phyloP scores from a whole-genome alignment of 1,284 basidiomycete genomes.

The Leccinum cinnamomeum region DNA sequence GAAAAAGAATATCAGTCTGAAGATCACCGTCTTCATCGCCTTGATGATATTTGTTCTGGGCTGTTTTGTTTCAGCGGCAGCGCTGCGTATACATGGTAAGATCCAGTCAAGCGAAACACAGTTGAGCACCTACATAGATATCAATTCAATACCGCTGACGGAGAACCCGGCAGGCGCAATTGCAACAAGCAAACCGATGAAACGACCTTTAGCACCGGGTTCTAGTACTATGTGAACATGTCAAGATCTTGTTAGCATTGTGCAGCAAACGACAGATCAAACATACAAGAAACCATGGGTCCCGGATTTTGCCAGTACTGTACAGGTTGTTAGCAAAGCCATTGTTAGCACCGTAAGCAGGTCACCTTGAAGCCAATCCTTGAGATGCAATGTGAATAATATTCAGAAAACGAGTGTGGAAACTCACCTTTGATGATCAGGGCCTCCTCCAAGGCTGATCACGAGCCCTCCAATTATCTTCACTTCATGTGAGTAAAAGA shows the following conservation, averaged over 20 bases:
- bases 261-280: slow-evolving; percentile 1
- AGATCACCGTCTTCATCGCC: slow-evolving; percentile 81
- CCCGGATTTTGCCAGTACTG: slow-evolving; percentile 27
- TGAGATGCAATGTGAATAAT: slow-evolving; percentile 52
- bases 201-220: slow-evolving; percentile 42
- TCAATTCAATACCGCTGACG: slow-evolving; percentile 82
- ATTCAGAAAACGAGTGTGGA: slow-evolving; percentile 42
- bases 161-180: slow-evolving; percentile 83
- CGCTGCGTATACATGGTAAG: slow-evolving; percentile 36
- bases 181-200: slow-evolving; percentile 65
- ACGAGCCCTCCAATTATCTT: slow-evolving; percentile 58
- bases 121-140: slow-evolving; percentile 57
- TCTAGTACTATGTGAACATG: slow-evolving; percentile 32
- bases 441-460: slow-evolving; percentile 56
- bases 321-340: neutral
- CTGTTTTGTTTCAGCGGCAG: slow-evolving; percentile 74
- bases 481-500: slow-evolving; percentile 56
- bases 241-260: slow-evolving; percentile 45
- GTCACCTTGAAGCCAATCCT: slow-evolving; percentile 36
- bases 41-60: slow-evolving; percentile 78
- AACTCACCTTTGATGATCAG: slow-evolving; percentile 43
- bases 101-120: neutral
- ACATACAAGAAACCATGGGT: slow-evolving; percentile 25
- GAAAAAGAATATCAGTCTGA: slow-evolving; percentile 77
- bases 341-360: neutral